A percentile compares a stretch with the other conserved stretches of the same genome.
Evolutionary conservation across 495 filamentous ascomycete genomes (phyloP).

Genomic region (Usnea hakonensis): DNA sequence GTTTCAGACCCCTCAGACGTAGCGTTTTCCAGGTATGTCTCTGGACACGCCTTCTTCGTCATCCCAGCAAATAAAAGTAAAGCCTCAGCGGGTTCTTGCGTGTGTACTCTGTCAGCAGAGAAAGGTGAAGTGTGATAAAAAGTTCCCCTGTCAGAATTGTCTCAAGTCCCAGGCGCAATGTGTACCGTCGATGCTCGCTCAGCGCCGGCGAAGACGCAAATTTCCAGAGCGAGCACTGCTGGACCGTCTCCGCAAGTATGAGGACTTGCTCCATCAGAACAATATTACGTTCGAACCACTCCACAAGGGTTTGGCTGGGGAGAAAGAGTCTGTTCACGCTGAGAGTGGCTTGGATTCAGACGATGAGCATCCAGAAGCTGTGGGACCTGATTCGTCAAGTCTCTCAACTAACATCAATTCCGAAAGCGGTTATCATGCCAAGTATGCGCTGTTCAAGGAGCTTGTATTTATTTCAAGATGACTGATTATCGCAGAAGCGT

Average conservation of each 20-base stretch:
- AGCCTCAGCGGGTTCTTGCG: conserved; percentile 44
- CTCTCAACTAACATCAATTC: conserved; percentile 26
- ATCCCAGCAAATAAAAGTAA: conserved; percentile 23
- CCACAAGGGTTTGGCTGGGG: conserved; percentile 28
- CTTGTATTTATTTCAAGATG: conserved; percentile 14
- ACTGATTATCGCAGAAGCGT: conserved; percentile 35
- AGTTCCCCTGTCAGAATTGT: conserved; percentile 49
- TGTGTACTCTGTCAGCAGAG: conserved; percentile 51
- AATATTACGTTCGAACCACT: conserved; percentile 46
- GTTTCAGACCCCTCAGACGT: not conserved
- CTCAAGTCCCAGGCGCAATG: conserved; percentile 36
- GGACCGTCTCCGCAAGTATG: conserved; percentile 44
- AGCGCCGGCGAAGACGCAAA: conserved; percentile 40
- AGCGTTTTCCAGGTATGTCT: conserved; percentile 10
- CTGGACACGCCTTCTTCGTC: not conserved
- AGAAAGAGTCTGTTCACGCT: conserved; percentile 19
- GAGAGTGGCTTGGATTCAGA: conserved; percentile 26
- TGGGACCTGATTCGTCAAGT: conserved; percentile 15
- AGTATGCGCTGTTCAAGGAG: conserved; percentile 29
- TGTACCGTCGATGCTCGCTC: conserved; percentile 37
- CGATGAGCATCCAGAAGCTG: conserved; percentile 20
- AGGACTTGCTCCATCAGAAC: conserved; percentile 44
- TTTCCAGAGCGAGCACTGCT: conserved; percentile 50
- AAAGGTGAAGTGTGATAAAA: conserved; percentile 51
- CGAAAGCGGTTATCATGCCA: conserved; percentile 33